Conservation (phyloP, 164 flowering plant species). For the Taxillus chinensis region DNA sequence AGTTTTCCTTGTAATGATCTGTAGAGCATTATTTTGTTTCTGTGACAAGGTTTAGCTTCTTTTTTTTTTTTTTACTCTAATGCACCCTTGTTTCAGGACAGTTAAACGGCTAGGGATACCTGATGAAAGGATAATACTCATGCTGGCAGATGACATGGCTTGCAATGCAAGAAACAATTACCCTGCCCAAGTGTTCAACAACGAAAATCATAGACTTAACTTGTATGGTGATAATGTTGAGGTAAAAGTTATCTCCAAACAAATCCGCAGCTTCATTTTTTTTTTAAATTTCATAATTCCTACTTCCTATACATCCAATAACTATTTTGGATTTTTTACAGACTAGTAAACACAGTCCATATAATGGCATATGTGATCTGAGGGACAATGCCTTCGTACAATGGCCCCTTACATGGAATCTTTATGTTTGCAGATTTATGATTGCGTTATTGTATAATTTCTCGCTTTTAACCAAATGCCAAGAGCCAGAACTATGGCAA, state of each 20-base stretch:
- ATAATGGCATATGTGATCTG: too few species aligned
- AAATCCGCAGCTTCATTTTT: too few species aligned
- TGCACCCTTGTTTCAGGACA: constrained; percentile 41
- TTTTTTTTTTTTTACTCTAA: not conserved
- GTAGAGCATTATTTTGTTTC: not conserved
- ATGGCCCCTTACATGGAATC: too few species aligned
- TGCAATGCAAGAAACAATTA: constrained; percentile 93
- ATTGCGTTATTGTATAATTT: too few species aligned
- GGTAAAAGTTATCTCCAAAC: constrained; percentile 27
- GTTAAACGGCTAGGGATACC: constrained; percentile 96
- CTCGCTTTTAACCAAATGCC: too few species aligned
- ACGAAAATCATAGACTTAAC: constrained; percentile 90
- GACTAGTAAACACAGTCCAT: too few species aligned
- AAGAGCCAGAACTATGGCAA: too few species aligned
- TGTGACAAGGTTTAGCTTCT: not conserved
- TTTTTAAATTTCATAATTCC: too few species aligned
- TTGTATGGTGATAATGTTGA: constrained; percentile 98
- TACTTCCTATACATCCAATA: too few species aligned
- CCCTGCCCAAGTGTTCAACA: constrained; percentile 98
- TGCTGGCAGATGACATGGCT: constrained; percentile 99
- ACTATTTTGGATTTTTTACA: too few species aligned
- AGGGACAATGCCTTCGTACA: too few species aligned
- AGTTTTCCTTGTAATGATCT: constrained; percentile 1
- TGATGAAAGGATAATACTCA: constrained; percentile 95
- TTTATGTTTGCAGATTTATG: too few species aligned